Evolutionary conservation across 495 filamentous ascomycete genomes (phyloP).

Genomic region (Trichoderma parareesei): DNA sequence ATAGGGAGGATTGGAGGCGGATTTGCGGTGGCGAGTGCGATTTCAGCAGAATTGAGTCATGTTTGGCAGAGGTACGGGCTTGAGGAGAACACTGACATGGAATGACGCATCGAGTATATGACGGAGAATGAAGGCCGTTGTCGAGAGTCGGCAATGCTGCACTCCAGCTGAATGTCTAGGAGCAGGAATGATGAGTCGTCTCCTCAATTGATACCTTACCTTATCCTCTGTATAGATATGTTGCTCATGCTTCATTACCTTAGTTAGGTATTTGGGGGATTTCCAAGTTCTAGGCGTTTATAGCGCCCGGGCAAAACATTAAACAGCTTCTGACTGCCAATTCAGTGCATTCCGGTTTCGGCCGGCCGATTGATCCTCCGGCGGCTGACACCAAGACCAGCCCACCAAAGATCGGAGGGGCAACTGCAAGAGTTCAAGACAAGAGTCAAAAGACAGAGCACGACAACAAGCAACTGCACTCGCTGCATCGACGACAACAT

Average conservation of each 20-base stretch:
- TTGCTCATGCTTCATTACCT: background rate
- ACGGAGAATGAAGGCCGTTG: too few relatives aligned
- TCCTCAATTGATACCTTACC: background rate
- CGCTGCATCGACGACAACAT: constrained; percentile 7
- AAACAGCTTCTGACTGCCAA: background rate
- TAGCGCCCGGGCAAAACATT: constrained; percentile 1
- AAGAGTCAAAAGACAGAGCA: background rate
- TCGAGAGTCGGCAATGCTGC: too few relatives aligned
- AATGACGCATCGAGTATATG: too few relatives aligned
- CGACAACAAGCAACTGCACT: background rate
- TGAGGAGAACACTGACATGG: background rate
- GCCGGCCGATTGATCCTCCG: constrained; percentile 8
- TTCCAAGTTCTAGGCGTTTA: background rate
- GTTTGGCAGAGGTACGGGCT: background rate
- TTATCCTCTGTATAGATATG: background rate
- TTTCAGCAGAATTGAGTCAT: background rate
- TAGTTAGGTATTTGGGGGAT: too few relatives aligned
- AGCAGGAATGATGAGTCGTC: too few relatives aligned
- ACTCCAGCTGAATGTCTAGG: too few relatives aligned
- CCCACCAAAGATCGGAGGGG: constrained; percentile 7
- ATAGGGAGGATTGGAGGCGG: background rate
- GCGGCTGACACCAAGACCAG: background rate
- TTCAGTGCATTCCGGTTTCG: constrained; percentile 1
- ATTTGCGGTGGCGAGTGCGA: background rate
- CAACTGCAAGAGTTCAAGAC: background rate